These are phyloP conservation scores for Penstemon barbatus DNA, from an alignment of 257 asterid species.

Conservation along the genomic window DNA sequence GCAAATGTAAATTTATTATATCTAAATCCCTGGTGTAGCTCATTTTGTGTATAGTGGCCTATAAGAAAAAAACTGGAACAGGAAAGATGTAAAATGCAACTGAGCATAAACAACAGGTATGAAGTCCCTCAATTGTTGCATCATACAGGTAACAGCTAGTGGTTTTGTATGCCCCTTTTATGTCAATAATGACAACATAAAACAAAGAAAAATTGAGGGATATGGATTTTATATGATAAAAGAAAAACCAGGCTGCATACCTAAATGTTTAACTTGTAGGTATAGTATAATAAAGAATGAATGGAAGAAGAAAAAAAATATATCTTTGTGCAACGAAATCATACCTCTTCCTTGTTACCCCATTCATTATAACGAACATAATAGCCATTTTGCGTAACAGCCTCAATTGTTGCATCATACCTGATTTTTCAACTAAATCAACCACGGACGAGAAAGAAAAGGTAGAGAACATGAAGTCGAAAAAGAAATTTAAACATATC, in stretches of 20 bases:
- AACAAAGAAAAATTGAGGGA: constrained; percentile 8
- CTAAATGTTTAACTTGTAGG: neutral
- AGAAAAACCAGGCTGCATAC: constrained; percentile 1
- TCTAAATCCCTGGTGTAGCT: neutral
- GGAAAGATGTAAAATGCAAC: neutral
- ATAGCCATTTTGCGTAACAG: constrained; percentile 82
- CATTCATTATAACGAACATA: constrained; percentile 72
- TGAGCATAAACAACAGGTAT: no score
- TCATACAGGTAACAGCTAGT: neutral
- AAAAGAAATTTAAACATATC: constrained; percentile 5
- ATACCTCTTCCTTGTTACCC: constrained; percentile 98
- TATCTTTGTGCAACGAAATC: constrained; percentile 4
- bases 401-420: constrained; percentile 86
- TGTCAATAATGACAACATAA: constrained; percentile 18
- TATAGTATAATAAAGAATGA: neutral
- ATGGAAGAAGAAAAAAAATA: neutral
- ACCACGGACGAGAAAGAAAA: constrained; percentile 37
- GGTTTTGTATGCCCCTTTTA: constrained; percentile 2
- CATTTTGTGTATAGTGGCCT: neutral
- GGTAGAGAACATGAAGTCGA: constrained; percentile 38
- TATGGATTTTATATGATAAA: constrained; percentile 5
- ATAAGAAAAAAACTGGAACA: neutral
- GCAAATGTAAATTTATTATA: neutral
- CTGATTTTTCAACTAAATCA: constrained; percentile 76
- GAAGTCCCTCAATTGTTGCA: no score